These are phyloP conservation scores for Ophiostoma perfectum DNA, from an alignment of 2,329 filamentous ascomycete genomes.

Conservation along the genomic window DNA sequence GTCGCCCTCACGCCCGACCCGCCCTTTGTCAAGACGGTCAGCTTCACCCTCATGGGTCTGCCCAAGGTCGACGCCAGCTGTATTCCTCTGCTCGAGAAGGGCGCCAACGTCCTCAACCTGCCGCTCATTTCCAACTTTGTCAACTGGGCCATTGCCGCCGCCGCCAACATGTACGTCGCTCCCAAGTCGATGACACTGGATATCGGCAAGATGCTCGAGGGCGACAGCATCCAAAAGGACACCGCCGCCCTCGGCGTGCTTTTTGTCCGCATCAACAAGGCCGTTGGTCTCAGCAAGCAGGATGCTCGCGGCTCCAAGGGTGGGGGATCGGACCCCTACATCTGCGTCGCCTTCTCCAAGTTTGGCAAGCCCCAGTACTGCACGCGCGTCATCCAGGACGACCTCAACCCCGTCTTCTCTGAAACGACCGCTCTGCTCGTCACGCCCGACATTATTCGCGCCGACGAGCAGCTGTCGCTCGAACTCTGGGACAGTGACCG, in stretches of 20 bases:
- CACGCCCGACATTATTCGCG: conserved; percentile 84
- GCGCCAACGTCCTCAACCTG: conserved; percentile 84
- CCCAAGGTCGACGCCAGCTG: conserved; percentile 87
- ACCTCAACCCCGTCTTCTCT: conserved; percentile 88
- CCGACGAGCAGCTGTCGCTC: conserved; percentile 84
- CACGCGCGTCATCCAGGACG: conserved; percentile 90
- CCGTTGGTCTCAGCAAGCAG: conserved; percentile 83
- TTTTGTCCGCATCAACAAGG: conserved; percentile 87
- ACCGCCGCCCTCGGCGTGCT: conserved; percentile 81
- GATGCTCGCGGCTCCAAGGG: conserved; percentile 74
- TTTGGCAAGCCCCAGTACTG: conserved; percentile 98
- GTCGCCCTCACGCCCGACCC: conserved; percentile 83
- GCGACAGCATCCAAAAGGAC: conserved; percentile 88
- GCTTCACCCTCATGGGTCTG: conserved; percentile 89
- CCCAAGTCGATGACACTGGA: conserved; percentile 93
- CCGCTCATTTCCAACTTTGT: conserved; percentile 94
- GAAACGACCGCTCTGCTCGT: conserved; percentile 82
- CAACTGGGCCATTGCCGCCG: conserved; percentile 86
- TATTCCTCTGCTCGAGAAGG: conserved; percentile 84
- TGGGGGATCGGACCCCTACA: conserved; percentile 91
- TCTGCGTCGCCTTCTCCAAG: conserved; percentile 90
- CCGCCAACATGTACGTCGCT: conserved; percentile 85
- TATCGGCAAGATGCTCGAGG: conserved; percentile 81
- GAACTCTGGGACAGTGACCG: conserved; percentile 96
- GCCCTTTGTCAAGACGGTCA: conserved; percentile 85